A percentile compares a stretch with the other conserved stretches of the same genome.
Evolutionary conservation across 2,329 filamentous ascomycete genomes (phyloP).

Genomic region (Phaeophleospora eucalypticola): DNA sequence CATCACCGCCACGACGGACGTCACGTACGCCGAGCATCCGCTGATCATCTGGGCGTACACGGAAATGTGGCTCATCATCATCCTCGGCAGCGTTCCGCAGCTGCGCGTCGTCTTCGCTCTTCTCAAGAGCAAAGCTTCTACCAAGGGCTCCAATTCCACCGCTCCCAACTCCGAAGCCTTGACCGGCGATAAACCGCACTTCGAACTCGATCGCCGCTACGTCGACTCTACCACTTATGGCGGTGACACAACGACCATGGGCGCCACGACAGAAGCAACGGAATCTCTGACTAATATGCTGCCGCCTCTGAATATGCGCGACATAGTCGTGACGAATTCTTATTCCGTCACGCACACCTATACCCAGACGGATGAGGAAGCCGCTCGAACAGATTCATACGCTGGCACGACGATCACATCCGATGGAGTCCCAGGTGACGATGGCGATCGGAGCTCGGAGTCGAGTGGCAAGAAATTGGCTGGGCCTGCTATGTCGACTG

Average conservation of each 20-base stretch:
- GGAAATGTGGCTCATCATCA: not conserved
- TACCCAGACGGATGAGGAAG: not conserved
- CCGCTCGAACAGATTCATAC: not conserved
- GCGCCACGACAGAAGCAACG: not conserved
- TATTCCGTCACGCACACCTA: not conserved
- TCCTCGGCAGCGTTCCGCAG: not conserved
- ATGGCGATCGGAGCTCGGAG: no score
- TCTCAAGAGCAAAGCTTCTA: not conserved
- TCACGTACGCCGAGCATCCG: not conserved
- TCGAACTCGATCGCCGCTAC: no score
- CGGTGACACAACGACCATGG: not conserved
- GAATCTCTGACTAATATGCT: not conserved
- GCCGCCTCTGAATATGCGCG: not conserved
- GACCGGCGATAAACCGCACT: no score
- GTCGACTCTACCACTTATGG: no score
- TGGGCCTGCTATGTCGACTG: no score
- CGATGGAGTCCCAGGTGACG: no score
- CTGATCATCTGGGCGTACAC: not conserved
- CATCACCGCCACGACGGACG: not conserved
- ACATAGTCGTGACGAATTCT: not conserved
- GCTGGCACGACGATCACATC: not conserved
- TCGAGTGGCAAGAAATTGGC: no score
- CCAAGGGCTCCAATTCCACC: not conserved
- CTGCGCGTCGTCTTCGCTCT: not conserved
- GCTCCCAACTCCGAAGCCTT: no score